Evolutionary conservation across 2,329 filamentous ascomycete genomes (phyloP), one percentile per base, ranked within the genome.

Genomic region (Tolypocladium amazonense): DNA sequence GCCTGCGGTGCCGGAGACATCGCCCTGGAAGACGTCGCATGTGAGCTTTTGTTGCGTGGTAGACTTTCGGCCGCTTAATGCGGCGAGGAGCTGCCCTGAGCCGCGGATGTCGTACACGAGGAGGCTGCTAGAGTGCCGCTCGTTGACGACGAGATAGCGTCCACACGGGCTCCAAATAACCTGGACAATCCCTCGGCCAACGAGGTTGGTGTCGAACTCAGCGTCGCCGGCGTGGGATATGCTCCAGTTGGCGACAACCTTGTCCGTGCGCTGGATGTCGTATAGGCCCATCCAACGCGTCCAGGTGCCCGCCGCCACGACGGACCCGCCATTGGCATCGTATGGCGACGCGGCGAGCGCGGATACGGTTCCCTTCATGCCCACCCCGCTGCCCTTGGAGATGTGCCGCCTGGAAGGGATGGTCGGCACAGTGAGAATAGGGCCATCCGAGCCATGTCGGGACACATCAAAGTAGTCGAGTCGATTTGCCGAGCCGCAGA

Each of bases 101-200:
- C 81, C 83, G 23, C 85, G 79, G 39, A 88, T 77, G 66, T 88
- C 85, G 70, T 87, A 88, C 3, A 88, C 79, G 33, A 87, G 71
- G 43, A 87, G 66, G 3, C 82, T 81, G 7, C 66, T 69, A 0
- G 83, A 77, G 63, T 79, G 78, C 6, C 85, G 78, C 73, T 88
- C 85, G 64, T 82, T 83, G 55, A 87, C 74, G n/a, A 84, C 72
- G 25, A 88, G 74, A 66, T 88, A 88, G 45, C 82, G 76, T 8
- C 84, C 85, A 63, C 84, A 87, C 0, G 80, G 79, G 62, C 83
- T 87, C 85, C 85, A 88, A 5, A 77, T 64, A 0, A 80, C 78
- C 70, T 88, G 84, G 15, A 79, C 73, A 27, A 88, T 83, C 58
- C 88, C 89, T 62, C 82, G 79, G 38, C 88, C 86, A 14, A 79